Evolutionary conservation across 2,329 filamentous ascomycete species (phyloP).

Genomic region (Leptographium wingfieldii): DNA sequence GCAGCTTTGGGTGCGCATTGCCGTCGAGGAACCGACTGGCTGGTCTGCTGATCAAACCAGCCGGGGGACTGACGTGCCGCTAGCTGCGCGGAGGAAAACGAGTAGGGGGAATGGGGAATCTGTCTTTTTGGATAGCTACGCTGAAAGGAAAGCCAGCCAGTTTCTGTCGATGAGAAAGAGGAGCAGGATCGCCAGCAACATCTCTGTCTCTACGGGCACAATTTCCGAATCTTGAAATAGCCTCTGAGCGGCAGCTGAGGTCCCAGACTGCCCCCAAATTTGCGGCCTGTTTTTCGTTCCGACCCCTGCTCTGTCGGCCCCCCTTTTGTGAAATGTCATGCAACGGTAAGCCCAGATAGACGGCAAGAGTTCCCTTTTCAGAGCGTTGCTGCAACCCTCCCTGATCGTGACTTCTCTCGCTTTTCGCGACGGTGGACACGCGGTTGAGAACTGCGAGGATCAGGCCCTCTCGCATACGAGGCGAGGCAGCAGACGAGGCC

Average conservation of each 20-base stretch:
- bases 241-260: neutral
- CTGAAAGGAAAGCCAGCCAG: neutral
- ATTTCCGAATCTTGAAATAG: neutral
- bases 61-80: neutral
- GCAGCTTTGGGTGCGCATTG: neutral
- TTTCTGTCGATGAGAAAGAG: neutral
- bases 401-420: neutral
- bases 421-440: too few species aligned
- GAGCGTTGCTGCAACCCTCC: neutral
- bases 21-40: neutral
- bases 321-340: neutral
- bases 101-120: neutral
- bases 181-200: neutral
- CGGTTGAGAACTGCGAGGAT: too few species aligned
- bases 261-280: neutral
- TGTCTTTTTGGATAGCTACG: neutral
- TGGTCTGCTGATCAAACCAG: neutral
- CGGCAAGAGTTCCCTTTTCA: neutral
- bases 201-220: neutral
- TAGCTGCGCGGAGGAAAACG: neutral
- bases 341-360: neutral
- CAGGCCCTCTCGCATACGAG: too few species aligned
- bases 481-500: neutral
- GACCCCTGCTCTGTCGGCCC: neutral
- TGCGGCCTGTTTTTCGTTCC: neutral